Conservation (phyloP, 805 yeast genomes). For the Pichia heedii region DNA sequence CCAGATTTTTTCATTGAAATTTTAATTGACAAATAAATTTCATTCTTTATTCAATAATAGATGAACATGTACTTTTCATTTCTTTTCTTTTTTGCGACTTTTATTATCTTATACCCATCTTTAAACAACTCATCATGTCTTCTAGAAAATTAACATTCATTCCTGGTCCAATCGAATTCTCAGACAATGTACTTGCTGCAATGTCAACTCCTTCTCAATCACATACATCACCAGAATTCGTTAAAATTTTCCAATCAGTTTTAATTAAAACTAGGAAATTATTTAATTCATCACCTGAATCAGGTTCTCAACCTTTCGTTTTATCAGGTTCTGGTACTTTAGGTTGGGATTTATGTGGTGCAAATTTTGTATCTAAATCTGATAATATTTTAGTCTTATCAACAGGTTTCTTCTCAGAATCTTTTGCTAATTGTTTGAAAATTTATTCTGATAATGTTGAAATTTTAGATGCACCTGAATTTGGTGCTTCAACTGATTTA, state of each 20-base stretch:
- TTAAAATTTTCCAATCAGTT: slow-evolving; percentile 59
- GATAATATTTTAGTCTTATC: slow-evolving; percentile 75
- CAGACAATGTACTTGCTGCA: slow-evolving; percentile 69
- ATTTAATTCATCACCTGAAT: slow-evolving; percentile 56
- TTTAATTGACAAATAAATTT: too few relatives aligned
- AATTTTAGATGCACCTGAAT: slow-evolving; percentile 49
- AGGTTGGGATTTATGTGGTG: slow-evolving; percentile 87
- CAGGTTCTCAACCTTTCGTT: slow-evolving; percentile 70
- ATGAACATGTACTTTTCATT: neutral
- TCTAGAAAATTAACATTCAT: slow-evolving; percentile 27
- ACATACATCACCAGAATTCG: slow-evolving; percentile 85
- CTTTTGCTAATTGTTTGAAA: slow-evolving; percentile 65
- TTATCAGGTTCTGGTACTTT: slow-evolving; percentile 88
- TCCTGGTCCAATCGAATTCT: slow-evolving; percentile 40
- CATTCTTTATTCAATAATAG: too few relatives aligned
- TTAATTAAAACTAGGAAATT: slow-evolving; percentile 61
- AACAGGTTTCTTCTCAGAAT: slow-evolving; percentile 85
- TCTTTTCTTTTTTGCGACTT: neutral
- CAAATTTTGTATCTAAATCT: slow-evolving; percentile 51
- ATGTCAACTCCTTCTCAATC: slow-evolving; percentile 78
- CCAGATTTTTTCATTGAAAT: too few relatives aligned
- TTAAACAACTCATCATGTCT: slow-evolving; percentile 9
- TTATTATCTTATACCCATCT: too few relatives aligned
- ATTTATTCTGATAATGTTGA: slow-evolving; percentile 74
- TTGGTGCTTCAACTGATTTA: slow-evolving; percentile 63